Evolutionary conservation across 1,284 basidiomycete genomes (phyloP).

Genomic region (Puccinia polysora): DNA sequence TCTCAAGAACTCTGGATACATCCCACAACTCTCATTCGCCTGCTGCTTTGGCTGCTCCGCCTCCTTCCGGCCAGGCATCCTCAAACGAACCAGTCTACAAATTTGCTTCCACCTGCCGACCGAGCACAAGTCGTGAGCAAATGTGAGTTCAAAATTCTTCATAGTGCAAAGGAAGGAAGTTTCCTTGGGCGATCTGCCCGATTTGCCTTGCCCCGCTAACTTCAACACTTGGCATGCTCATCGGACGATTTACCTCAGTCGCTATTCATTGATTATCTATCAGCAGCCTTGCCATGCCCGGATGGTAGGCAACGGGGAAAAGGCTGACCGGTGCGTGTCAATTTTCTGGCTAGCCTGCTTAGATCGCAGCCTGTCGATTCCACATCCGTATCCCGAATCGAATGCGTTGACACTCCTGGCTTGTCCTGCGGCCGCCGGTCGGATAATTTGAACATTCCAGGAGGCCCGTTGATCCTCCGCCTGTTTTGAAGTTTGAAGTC

Average conservation of each 20-base stretch:
- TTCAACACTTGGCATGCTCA: neutral
- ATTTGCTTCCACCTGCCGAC: conserved; percentile 1
- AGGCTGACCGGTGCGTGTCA: conserved; percentile 57
- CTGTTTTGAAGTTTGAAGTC: conserved; percentile 88
- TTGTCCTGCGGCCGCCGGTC: neutral
- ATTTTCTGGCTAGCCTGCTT: neutral
- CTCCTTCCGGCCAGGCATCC: neutral
- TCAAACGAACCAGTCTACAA: conserved; percentile 18
- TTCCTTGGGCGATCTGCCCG: neutral
- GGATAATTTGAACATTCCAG: conserved; percentile 56
- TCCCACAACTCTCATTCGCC: neutral
- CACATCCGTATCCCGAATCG: conserved; percentile 43
- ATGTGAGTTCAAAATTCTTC: neutral
- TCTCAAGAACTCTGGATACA: neutral
- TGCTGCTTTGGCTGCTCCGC: conserved; percentile 1
- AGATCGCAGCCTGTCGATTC: neutral
- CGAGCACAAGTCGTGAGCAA: neutral
- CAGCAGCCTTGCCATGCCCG: conserved; percentile 81
- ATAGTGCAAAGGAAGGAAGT: neutral
- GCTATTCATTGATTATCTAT: conserved; percentile 74
- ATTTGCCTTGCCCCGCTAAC: neutral
- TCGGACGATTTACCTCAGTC: conserved; percentile 58
- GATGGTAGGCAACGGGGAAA: conserved; percentile 87
- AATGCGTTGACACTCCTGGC: conserved; percentile 13
- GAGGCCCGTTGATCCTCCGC: conserved; percentile 89